Evolutionary conservation across 306 rosid species (phyloP), one percentile per base, ranked within the genome.

Genomic region (Vigna mungo): DNA sequence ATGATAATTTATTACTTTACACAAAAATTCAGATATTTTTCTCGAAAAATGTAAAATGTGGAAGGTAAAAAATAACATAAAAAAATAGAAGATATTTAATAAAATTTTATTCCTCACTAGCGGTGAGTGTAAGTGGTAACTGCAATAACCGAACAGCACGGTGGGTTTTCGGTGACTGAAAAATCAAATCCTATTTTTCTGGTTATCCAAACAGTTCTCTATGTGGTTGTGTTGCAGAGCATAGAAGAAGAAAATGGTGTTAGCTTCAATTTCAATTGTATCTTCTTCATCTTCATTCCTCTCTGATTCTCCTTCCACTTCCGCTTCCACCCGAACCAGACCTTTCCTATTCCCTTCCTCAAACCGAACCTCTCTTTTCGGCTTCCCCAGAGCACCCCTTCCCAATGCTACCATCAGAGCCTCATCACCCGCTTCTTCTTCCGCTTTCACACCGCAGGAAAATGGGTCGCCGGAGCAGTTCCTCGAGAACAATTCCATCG

Each of bases 381-480:
- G 70, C 17, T 82, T 71, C 27, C 82, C 76, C 11, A 81, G 49
- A 61, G 11, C 55, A 30, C 74, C 75, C 82, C 55, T 62, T 78
- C 61, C 61, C 11, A 75, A 60, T 59, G 20, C 77, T 48, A n/a
- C 58, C 39, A 39, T 75, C 60, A 59, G 78, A 59, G 80, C 84
- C 1, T 78, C 46, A 9, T 9, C 46, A 2, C 0, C 46, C 44
- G 8, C 44, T 41, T 41, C 90, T 62, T 72, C 79, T 46, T 14
- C 68, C 60, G 14, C 23, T 32, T 15, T 20, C 46, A 5, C 18
- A 4, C 83, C 73, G 56, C 63, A 78, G 16, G 48, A 76, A 37
- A 89, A 92, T 88, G 97, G 86, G 81, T 86, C 97, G 5, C 79
- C 89, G 21, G 91, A 88, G 23, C 87, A 80, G 85, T 95, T 92